Evolutionary conservation across 176 grass and related monocot species (phyloP), one percentile per base, ranked within the genome.

Genomic region (Carex cristatella): DNA sequence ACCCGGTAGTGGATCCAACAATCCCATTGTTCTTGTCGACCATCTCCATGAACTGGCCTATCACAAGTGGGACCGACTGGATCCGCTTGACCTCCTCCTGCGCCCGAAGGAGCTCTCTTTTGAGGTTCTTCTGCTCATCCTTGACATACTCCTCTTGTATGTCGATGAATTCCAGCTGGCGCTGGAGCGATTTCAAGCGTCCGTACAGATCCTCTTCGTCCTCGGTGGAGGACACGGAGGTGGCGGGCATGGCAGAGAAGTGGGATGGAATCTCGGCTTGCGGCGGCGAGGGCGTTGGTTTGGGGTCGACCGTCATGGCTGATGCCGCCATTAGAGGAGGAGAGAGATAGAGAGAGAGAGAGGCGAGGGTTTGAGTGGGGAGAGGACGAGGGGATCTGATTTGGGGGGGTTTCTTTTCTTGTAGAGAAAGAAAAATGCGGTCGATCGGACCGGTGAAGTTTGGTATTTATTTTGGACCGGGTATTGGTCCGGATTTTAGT

Each of bases 1-100:
- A 94, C 18, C 95, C 95, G 7, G 95, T 98, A 71, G 95, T 98
- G 46, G 95, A 98, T 42, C 95, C 95, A 1, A 98, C 95, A 85
- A 98, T 98, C 35, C 95, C 95, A 64, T 98, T 94, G 83, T 98
- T 98, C 69, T 92, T 91, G 88, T 98, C 95, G 69, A 98, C 95
- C 95, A 98, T 98, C 89, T 98, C 95, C 95, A 98, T 98, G 80
- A 98, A 98, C 91, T 98, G 95, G 79, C 95, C 95, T 66, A 98
- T 98, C 69, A 98, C 95, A 57, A 98, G 92, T 3, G 95, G 93
- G 11, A 98, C 95, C 15, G 95, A 98, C 86, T 98, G 95, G 86
- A 98, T 98, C 85, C 95, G 86, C 86, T 98, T 98, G 14, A 98
- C 95, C 86, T 98, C 95, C 90, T 97, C 95, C 89, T 98, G 95